Percentiles rank a stretch among this genome's conserved stretches.
Conservation (phyloP, 805 yeast genomes). For the Cyberlindnera americana region DNA sequence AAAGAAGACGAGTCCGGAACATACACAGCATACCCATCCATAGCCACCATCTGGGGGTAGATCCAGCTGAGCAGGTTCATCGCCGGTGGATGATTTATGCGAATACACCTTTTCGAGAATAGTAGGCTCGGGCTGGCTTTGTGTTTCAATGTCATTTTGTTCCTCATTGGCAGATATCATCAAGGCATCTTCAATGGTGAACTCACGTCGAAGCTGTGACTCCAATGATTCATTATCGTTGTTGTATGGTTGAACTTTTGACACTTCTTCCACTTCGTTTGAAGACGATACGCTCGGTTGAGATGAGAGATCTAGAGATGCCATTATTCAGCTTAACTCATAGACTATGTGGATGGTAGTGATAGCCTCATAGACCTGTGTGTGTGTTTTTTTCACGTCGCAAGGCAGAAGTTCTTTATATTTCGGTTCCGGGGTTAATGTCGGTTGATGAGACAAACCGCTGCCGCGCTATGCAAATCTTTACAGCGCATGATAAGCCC, state of each 20-base stretch:
- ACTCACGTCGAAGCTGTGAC: constrained; percentile 6
- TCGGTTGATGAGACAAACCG: too few species aligned
- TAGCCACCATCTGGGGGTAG: constrained; percentile 58
- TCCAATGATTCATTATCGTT: neutral
- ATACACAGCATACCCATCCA: constrained; percentile 60
- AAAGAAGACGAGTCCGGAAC: constrained; percentile 48
- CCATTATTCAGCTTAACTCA: too few species aligned
- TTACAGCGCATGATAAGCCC: too few species aligned
- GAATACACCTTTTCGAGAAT: constrained; percentile 2
- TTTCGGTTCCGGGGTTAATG: too few species aligned
- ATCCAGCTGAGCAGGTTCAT: constrained; percentile 2
- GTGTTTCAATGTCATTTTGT: neutral
- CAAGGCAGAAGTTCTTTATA: too few species aligned
- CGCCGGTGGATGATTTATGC: neutral
- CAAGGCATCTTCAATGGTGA: constrained; percentile 12
- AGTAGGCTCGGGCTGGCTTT: neutral
- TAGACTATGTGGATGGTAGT: too few species aligned
- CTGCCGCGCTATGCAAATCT: too few species aligned
- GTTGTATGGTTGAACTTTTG: neutral
- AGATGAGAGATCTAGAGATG: too few species aligned
- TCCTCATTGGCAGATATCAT: neutral
- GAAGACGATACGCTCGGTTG: too few species aligned
- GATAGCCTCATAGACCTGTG: too few species aligned
- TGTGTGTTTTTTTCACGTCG: too few species aligned
- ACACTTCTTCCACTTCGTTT: too few species aligned